Evolutionary conservation across 805 yeast species (phyloP).

Genomic region (Yarrowia sp.): DNA sequence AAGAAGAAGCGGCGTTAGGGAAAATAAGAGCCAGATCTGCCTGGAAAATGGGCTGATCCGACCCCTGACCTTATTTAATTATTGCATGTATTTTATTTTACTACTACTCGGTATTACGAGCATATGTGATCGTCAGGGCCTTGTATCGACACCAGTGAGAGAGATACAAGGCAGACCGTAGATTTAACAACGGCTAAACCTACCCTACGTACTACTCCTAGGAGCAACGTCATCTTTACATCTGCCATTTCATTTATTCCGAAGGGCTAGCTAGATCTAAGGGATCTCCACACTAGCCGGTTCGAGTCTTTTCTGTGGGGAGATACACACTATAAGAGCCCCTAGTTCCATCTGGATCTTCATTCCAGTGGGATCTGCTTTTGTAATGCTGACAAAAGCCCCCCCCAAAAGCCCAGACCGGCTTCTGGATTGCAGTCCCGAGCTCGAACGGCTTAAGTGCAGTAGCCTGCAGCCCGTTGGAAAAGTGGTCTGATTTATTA

Average conservation of each 20-base stretch:
- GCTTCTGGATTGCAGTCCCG: too few species aligned
- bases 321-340: too few species aligned
- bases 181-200: too few species aligned
- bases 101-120: background rate
- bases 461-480: slow-evolving; percentile 17
- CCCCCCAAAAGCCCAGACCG: background rate
- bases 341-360: background rate
- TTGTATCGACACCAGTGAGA: too few species aligned
- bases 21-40: background rate
- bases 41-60: background rate
- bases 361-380: background rate
- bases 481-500: background rate
- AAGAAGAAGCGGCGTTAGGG: slow-evolving; percentile 24
- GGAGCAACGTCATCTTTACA: too few species aligned
- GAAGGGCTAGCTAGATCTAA: too few species aligned
- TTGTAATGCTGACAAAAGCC: background rate
- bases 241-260: too few species aligned
- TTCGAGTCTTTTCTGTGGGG: too few species aligned
- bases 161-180: too few species aligned
- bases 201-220: too few species aligned
- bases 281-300: too few species aligned
- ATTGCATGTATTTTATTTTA: background rate
- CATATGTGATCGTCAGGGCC: background rate
- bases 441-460: slow-evolving; percentile 6
- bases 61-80: background rate